phyloP scores from a whole-genome alignment of 176 grass and related monocot genomes.

The Poa annua region DNA sequence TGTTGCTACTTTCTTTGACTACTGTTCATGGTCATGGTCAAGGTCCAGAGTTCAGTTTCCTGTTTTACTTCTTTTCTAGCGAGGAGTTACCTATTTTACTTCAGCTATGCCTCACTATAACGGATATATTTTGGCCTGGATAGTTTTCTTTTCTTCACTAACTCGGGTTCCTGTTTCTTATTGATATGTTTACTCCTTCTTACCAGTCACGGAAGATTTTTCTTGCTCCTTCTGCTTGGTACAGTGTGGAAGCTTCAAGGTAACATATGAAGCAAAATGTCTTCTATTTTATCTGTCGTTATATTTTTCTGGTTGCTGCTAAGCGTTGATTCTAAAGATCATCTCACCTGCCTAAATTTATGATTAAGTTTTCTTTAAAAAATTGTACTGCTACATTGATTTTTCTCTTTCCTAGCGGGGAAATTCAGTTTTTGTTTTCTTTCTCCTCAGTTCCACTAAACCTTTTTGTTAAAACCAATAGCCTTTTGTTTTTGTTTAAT shows the following conservation, averaged over 20 bases:
- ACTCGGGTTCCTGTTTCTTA: neutral
- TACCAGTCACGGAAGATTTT: constrained; percentile 85
- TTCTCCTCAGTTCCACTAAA: neutral
- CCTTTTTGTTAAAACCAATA: neutral
- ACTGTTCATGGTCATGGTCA: constrained; percentile 13
- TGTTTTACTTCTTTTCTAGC: constrained; percentile 1
- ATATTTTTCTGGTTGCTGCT: constrained; percentile 8
- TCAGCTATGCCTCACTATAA: constrained; percentile 24
- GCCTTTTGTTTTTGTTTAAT: constrained; percentile 2
- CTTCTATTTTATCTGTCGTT: constrained; percentile 16
- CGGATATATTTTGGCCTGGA: neutral
- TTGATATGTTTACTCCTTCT: constrained; percentile 33
- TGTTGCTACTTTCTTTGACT: constrained; percentile 24
- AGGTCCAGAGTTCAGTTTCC: neutral
- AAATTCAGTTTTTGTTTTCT: constrained; percentile 26
- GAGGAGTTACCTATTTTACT: neutral
- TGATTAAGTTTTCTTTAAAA: neutral
- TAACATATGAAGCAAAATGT: constrained; percentile 43
- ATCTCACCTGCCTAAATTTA: constrained; percentile 24
- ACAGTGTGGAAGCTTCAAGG: constrained; percentile 80
- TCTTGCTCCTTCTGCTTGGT: constrained; percentile 73
- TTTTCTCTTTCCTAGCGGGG: constrained; percentile 5
- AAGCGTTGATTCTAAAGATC: constrained; percentile 9
- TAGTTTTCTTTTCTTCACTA: neutral
- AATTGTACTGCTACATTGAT: neutral